Evolutionary conservation across 2,329 filamentous ascomycete genomes (phyloP).

Genomic region (Amylocarpus encephaloides): DNA sequence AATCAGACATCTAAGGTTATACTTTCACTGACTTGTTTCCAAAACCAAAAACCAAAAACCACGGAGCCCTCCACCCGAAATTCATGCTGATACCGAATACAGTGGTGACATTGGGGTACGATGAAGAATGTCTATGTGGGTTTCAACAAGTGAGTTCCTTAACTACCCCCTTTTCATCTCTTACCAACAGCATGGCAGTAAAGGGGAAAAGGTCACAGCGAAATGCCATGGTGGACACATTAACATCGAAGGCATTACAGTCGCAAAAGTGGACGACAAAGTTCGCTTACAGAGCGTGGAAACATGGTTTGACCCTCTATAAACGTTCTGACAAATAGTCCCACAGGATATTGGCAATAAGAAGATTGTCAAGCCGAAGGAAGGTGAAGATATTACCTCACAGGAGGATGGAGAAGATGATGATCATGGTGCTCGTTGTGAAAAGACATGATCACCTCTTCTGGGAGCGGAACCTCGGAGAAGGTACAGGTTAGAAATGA

Average conservation of each 20-base stretch:
- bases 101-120: conserved; percentile 62
- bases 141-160: conserved; percentile 49
- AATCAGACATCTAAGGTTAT: conserved; percentile 35
- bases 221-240: conserved; percentile 55
- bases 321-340: conserved; percentile 61
- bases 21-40: no score
- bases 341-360: conserved; percentile 24
- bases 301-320: conserved; percentile 59
- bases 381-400: background rate
- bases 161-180: background rate
- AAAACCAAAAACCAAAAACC: no score
- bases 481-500: background rate
- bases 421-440: background rate
- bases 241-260: conserved; percentile 57
- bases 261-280: conserved; percentile 55
- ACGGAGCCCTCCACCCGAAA: no score
- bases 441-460: background rate
- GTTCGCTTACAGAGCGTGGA: conserved; percentile 53
- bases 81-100: background rate
- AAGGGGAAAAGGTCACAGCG: conserved; percentile 55
- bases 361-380: background rate
- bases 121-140: conserved; percentile 64
- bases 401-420: background rate
- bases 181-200: conserved; percentile 35
- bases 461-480: background rate